Evolutionary conservation across 768 basidiomycete genomes (phyloP).

Genomic region (Lyophyllum atratum): DNA sequence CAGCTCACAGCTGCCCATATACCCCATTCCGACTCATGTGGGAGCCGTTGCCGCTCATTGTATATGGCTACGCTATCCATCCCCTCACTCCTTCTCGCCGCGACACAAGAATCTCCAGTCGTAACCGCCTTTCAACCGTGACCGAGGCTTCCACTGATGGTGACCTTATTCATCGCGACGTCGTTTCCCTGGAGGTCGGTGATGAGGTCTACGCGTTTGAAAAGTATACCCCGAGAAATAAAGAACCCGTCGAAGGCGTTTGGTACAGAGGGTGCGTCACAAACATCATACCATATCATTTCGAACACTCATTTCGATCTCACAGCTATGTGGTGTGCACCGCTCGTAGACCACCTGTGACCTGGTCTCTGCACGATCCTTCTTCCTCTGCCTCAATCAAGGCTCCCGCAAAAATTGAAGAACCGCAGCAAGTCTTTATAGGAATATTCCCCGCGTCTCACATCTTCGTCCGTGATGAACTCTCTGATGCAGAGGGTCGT

Average conservation of each 20-base stretch:
- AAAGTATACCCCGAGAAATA: conserved; percentile 73
- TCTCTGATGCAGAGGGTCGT: conserved; percentile 85
- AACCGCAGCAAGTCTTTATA: conserved; percentile 86
- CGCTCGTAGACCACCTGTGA: conserved; percentile 69
- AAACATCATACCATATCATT: conserved; percentile 2
- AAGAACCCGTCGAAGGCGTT: conserved; percentile 68
- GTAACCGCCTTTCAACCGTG: conserved; percentile 60
- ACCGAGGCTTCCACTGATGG: conserved; percentile 68
- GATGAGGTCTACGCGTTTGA: conserved; percentile 98
- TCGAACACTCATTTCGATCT: background rate
- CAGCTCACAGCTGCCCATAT: conserved; percentile 3
- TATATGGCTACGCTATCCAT: conserved; percentile 92
- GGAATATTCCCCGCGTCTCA: conserved; percentile 94
- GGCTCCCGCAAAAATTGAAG: conserved; percentile 63
- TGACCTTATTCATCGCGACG: conserved; percentile 65
- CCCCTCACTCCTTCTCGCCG: conserved; percentile 77
- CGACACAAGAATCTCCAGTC: conserved; percentile 62
- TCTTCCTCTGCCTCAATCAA: conserved; percentile 48
- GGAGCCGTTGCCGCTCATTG: conserved; percentile 61
- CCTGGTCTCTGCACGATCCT: conserved; percentile 65
- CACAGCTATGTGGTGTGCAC: conserved; percentile 85
- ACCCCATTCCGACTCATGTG: conserved; percentile 36
- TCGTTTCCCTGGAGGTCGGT: conserved; percentile 88
- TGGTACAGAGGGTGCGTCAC: conserved; percentile 92
- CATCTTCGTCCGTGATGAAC: conserved; percentile 82